These are phyloP conservation scores for Citrullus mucosospermus DNA, from an alignment of 306 rosid species.

Conservation along the genomic window DNA sequence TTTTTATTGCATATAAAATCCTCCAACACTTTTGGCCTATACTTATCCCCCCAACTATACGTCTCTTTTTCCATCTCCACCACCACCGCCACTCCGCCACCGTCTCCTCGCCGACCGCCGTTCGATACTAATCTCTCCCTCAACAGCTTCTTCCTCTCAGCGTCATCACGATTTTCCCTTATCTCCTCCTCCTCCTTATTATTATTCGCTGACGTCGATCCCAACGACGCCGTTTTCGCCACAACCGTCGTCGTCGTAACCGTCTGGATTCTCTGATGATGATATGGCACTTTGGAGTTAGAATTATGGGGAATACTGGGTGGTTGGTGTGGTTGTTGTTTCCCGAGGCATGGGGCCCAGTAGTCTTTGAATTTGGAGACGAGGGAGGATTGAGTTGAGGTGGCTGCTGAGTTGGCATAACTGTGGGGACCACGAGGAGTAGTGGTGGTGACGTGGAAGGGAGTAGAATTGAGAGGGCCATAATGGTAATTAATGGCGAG, in stretches of 20 bases:
- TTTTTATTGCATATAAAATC: slow-evolving; percentile 59
- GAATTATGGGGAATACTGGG: too few relatives aligned
- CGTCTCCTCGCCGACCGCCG: background rate
- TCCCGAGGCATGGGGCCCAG: slow-evolving; percentile 6
- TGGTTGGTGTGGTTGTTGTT: background rate
- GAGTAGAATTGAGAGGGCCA: background rate
- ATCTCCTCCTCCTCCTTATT: too few relatives aligned
- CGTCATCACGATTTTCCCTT: too few relatives aligned
- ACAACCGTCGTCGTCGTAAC: background rate
- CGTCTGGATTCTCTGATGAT: background rate
- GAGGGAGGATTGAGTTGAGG: background rate
- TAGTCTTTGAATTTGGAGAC: slow-evolving; percentile 10
- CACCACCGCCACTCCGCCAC: background rate
- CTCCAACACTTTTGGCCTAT: slow-evolving; percentile 41
- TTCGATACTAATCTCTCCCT: slow-evolving; percentile 19
- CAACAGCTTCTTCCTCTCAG: slow-evolving; percentile 34
- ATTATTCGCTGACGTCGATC: too few relatives aligned
- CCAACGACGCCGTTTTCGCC: background rate
- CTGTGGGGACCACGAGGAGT: background rate
- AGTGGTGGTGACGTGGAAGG: background rate
- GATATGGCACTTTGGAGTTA: background rate
- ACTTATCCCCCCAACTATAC: slow-evolving; percentile 49
- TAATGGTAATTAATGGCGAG: background rate
- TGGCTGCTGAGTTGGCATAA: background rate
- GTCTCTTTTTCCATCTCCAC: slow-evolving; percentile 1